Evolutionary conservation across 352 stramenopile genomes (phyloP).

Genomic region (Phytophthora brassicae): DNA sequence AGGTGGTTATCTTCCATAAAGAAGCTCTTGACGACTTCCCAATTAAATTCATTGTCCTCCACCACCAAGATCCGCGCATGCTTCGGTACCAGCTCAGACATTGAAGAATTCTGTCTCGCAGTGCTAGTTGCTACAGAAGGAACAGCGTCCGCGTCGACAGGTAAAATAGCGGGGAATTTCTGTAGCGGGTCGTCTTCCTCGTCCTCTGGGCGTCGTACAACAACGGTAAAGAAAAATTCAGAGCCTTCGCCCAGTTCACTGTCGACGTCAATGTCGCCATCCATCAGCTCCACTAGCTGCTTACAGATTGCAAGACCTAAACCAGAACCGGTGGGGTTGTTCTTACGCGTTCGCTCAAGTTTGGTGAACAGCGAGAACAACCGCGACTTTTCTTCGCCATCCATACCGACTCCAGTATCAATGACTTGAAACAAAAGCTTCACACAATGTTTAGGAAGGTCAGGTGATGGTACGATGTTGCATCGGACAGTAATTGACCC

Average conservation of each 20-base stretch:
- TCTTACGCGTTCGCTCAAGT: conserved; percentile 63
- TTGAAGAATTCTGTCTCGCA: conserved; percentile 22
- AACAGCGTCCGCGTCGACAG: conserved; percentile 17
- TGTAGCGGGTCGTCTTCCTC: conserved; percentile 49
- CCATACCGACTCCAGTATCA: conserved; percentile 71
- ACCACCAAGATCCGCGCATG: conserved; percentile 81
- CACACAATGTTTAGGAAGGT: conserved; percentile 52
- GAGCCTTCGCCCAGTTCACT: conserved; percentile 64
- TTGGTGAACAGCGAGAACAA: conserved; percentile 72
- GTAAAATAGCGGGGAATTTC: conserved; percentile 46
- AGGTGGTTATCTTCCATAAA: conserved; percentile 81
- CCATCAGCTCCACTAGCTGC: conserved; percentile 73
- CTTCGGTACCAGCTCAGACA: conserved; percentile 48
- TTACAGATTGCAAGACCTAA: conserved; percentile 77
- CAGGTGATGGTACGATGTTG: conserved; percentile 53
- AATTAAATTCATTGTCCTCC: conserved; percentile 91
- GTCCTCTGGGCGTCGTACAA: conserved; percentile 51
- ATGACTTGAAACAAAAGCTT: conserved; percentile 76
- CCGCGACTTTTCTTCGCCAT: conserved; percentile 60
- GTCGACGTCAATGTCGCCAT: conserved; percentile 69
- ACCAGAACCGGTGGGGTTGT: conserved; percentile 67
- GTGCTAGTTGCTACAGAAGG: conserved; percentile 20
- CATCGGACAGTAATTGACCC: conserved; percentile 72
- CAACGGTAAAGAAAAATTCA: conserved; percentile 73
- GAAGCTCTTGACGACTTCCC: conserved; percentile 89